These are phyloP conservation scores for Metahyphopichia silvanorum DNA, from an alignment of 805 yeast species.

Conservation along the genomic window DNA sequence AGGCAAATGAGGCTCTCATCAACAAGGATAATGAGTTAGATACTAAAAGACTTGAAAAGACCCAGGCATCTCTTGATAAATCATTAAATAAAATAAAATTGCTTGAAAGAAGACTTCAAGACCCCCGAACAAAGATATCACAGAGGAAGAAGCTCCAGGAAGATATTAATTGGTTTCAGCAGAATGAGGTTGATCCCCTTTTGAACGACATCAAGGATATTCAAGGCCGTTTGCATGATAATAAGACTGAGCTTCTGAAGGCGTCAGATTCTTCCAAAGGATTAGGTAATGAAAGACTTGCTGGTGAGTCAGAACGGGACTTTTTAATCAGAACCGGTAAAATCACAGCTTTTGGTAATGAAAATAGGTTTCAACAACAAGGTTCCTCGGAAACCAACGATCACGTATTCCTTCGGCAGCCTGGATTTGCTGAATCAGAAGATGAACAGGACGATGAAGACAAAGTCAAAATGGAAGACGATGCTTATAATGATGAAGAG, in stretches of 20 bases:
- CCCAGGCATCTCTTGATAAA: conserved; percentile 47
- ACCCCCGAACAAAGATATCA: conserved; percentile 61
- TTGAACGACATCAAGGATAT: conserved; percentile 60
- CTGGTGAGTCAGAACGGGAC: conserved; percentile 79
- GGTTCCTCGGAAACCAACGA: conserved; percentile 17
- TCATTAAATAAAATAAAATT: conserved; percentile 40
- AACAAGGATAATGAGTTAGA: conserved; percentile 72
- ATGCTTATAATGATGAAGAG: conserved; percentile 6
- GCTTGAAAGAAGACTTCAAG: conserved; percentile 47
- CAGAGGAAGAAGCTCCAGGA: conserved; percentile 51
- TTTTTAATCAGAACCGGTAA: conserved; percentile 85
- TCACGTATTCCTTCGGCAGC: conserved; percentile 47
- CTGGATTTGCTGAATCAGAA: conserved; percentile 40
- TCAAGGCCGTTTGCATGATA: conserved; percentile 29
- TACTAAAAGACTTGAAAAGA: conserved; percentile 66
- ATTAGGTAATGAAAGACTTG: conserved; percentile 37
- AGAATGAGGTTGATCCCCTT: conserved; percentile 51
- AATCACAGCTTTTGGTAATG: conserved; percentile 86
- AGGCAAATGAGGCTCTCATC: conserved; percentile 62
- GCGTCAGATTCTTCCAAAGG: conserved; percentile 1
- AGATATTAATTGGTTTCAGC: conserved; percentile 51
- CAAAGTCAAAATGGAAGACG: conserved; percentile 3
- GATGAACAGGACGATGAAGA: conserved; percentile 5
- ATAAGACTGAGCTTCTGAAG: conserved; percentile 33
- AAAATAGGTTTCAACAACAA: conserved; percentile 51